These are phyloP conservation scores for Rhodotorula babjevae DNA, from an alignment of 768 basidiomycete genomes.

Conservation along the genomic window DNA sequence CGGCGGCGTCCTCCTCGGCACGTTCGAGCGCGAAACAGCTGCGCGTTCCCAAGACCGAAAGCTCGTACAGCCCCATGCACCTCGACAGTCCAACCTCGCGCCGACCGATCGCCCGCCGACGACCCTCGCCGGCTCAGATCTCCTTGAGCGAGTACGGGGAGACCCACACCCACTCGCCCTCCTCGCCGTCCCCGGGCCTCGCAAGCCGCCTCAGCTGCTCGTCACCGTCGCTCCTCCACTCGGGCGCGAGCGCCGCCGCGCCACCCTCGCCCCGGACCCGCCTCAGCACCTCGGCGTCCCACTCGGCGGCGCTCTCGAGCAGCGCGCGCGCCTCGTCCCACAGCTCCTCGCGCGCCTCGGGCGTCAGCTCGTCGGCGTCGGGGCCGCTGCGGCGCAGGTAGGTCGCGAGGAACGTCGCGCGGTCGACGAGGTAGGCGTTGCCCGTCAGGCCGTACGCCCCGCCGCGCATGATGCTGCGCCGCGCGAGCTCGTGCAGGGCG, in stretches of 20 bases:
- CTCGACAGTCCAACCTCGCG: no score
- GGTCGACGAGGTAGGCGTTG: conserved; percentile 23
- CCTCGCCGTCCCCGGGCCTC: background rate
- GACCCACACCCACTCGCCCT: background rate
- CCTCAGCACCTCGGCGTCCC: background rate
- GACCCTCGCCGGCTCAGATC: background rate
- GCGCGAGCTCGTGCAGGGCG: background rate
- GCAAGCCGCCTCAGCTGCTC: background rate
- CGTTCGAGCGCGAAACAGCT: no score
- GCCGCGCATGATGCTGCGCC: conserved; percentile 7
- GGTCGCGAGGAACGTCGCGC: background rate
- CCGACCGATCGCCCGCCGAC: no score
- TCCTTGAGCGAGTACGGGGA: background rate
- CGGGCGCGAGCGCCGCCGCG: background rate
- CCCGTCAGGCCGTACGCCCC: conserved; percentile 28
- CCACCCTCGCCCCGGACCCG: background rate
- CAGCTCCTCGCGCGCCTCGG: background rate
- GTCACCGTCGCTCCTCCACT: background rate
- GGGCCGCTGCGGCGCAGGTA: background rate
- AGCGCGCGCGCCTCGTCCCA: background rate
- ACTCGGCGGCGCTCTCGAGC: background rate
- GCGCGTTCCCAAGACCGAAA: no score
- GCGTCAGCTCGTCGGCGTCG: no score
- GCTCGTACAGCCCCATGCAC: no score
- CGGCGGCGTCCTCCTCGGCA: no score